Evolutionary conservation across 2,329 filamentous ascomycete genomes (phyloP).

Genomic region (Aaosphaeria arxii): DNA sequence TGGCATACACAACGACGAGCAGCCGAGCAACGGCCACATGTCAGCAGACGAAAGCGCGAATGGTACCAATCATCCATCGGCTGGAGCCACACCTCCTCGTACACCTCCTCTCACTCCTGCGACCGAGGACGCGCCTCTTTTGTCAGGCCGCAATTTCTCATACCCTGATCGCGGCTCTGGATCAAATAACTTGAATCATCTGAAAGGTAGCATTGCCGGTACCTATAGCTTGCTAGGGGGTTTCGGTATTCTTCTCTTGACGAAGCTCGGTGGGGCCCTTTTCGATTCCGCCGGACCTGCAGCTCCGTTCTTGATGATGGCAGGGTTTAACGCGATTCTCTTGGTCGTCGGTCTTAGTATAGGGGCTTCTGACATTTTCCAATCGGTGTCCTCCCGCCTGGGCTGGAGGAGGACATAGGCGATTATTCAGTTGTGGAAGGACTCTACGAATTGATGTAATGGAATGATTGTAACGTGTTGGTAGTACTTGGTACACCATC

Average conservation of each 20-base stretch:
- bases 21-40: constrained; percentile 10
- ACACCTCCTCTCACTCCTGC: constrained; percentile 26
- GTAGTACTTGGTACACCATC: no score
- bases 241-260: constrained; percentile 83
- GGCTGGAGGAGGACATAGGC: no score
- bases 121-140: constrained; percentile 29
- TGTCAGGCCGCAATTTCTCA: constrained; percentile 15
- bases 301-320: constrained; percentile 94
- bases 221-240: constrained; percentile 91
- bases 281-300: constrained; percentile 75
- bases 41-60: constrained; percentile 8
- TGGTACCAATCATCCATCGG: constrained; percentile 25
- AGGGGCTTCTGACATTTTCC: no score
- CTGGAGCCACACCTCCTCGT: constrained; percentile 30
- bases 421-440: no score
- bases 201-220: constrained; percentile 93
- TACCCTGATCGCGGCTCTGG: constrained; percentile 6
- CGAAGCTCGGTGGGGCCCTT: constrained; percentile 82
- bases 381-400: no score
- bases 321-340: constrained; percentile 75
- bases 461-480: no score
- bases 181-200: constrained; percentile 44
- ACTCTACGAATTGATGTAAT: no score
- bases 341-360: constrained; percentile 47
- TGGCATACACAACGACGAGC: constrained; percentile 62